phyloP scores from a whole-genome alignment of 305 asterid species.

The Nicotiana rustica region DNA sequence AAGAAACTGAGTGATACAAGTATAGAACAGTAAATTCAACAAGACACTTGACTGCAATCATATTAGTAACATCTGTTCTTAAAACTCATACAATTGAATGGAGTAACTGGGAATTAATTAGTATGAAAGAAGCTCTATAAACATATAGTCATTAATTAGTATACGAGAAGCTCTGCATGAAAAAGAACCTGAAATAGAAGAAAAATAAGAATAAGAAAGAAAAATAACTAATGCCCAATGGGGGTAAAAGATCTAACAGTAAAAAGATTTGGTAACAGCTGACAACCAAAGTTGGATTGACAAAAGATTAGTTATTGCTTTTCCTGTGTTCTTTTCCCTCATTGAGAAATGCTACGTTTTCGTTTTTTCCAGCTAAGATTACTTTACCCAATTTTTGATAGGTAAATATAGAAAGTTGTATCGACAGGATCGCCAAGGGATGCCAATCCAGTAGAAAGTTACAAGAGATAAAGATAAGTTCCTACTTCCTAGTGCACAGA shows the following conservation, averaged over 20 bases:
- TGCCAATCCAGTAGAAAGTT: background rate
- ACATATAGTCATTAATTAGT: background rate
- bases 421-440: background rate
- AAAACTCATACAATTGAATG: background rate
- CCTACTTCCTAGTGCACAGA: background rate
- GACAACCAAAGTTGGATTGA: background rate
- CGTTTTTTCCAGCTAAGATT: background rate
- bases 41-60: background rate
- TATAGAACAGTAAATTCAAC: background rate
- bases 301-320: background rate
- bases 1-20: background rate
- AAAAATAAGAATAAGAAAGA: background rate
- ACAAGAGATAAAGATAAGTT: background rate
- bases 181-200: background rate
- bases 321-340: background rate
- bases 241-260: background rate
- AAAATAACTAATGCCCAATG: background rate
- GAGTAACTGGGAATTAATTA: background rate
- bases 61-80: background rate
- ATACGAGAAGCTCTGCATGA: background rate
- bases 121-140: background rate
- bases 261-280: conserved; percentile 6
- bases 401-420: background rate
- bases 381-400: too few relatives aligned
- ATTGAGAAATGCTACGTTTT: background rate